Percentiles rank a stretch among this genome's conserved stretches.
Evolutionary conservation across 768 basidiomycete species (phyloP).

Genomic region (Dictyophora rubrovolvata): DNA sequence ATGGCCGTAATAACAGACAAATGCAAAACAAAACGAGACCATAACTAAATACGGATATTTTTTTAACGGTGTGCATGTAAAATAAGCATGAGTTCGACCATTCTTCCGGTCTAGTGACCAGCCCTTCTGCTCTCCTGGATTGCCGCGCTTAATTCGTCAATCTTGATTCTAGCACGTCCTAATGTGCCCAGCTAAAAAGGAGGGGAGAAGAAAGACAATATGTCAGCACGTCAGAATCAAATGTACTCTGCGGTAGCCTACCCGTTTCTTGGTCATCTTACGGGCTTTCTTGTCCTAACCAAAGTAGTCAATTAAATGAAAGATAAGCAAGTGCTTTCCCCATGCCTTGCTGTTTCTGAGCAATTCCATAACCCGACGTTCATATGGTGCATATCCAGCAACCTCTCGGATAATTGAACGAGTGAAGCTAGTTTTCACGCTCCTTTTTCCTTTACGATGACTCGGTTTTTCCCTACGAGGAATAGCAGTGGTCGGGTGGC

Average conservation of each 20-base stretch:
- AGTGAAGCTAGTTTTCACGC: slow-evolving; percentile 88
- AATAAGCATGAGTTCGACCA: background rate
- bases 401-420: slow-evolving; percentile 93
- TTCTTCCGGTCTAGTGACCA: slow-evolving; percentile 29
- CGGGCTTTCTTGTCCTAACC: slow-evolving; percentile 94
- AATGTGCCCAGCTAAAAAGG: slow-evolving; percentile 81
- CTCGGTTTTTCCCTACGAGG: slow-evolving; percentile 65
- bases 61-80: background rate
- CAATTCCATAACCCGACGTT: slow-evolving; percentile 96
- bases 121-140: slow-evolving; percentile 89
- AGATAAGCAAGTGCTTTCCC: background rate
- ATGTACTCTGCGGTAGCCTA: slow-evolving; percentile 31
- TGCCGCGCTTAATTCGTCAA: slow-evolving; percentile 87
- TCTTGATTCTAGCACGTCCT: slow-evolving; percentile 95
- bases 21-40: background rate
- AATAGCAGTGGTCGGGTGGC: slow-evolving; percentile 81
- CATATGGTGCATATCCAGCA: slow-evolving; percentile 94
- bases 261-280: slow-evolving; percentile 99
- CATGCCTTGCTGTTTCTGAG: slow-evolving; percentile 89
- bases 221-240: background rate
- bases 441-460: slow-evolving; percentile 87
- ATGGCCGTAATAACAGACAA: background rate
- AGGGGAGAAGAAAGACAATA: background rate
- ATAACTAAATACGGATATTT: background rate
- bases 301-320: background rate